phyloP scores from a whole-genome alignment of 2,329 filamentous ascomycete species.

The Aspergillus sp. region DNA sequence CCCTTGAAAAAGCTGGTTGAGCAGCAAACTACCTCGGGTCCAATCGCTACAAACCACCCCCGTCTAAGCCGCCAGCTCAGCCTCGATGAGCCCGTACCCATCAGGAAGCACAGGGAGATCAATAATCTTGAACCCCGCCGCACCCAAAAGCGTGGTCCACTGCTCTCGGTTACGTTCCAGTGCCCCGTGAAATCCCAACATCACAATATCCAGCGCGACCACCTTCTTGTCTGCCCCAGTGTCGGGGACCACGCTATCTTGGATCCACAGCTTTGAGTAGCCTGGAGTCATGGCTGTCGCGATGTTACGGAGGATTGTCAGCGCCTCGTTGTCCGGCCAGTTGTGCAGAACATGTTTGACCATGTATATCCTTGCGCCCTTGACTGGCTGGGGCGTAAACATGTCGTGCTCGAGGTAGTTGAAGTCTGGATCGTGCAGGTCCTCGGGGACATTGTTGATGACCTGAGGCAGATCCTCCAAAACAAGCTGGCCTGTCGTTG shows the following conservation, averaged over 20 bases:
- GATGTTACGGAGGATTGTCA: constrained; percentile 36
- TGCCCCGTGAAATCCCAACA: constrained; percentile 54
- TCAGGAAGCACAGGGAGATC: constrained; percentile 36
- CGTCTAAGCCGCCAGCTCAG: constrained; percentile 16
- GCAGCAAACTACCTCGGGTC: not conserved
- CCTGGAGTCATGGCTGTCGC: constrained; percentile 38
- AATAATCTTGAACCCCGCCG: constrained; percentile 32
- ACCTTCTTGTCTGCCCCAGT: constrained; percentile 36
- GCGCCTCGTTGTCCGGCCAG: constrained; percentile 43
- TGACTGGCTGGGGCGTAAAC: constrained; percentile 20
- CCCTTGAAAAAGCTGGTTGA: not conserved
- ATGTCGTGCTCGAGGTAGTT: constrained; percentile 18
- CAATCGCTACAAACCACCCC: no score
- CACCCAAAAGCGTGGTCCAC: constrained; percentile 33
- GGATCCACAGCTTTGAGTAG: not conserved
- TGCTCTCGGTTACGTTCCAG: constrained; percentile 35
- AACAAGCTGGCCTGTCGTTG: constrained; percentile 17
- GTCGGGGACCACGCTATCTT: constrained; percentile 38
- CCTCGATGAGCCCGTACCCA: constrained; percentile 35
- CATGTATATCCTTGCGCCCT: constrained; percentile 43
- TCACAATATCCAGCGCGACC: constrained; percentile 41
- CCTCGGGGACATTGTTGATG: constrained; percentile 12
- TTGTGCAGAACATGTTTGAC: constrained; percentile 48
- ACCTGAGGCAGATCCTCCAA: constrained; percentile 22
- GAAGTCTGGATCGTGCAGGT: constrained; percentile 1